Conservation (phyloP, 2,329 filamentous ascomycete genomes). For the Malbranchea zuffiana region DNA sequence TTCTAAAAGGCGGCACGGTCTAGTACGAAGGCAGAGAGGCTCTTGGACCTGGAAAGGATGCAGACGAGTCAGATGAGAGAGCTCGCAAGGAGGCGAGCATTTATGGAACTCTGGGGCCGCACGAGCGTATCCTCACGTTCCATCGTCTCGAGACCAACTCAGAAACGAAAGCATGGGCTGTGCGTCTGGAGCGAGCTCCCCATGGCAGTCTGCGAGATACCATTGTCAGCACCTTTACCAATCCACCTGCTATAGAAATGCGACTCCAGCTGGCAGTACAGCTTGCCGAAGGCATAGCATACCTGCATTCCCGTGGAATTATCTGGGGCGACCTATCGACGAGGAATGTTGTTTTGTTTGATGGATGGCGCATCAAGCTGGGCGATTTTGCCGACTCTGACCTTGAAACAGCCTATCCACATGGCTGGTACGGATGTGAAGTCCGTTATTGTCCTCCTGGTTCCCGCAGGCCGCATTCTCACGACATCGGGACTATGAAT, state of each 20-base stretch:
- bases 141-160: slow-evolving; percentile 5
- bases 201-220: slow-evolving; percentile 4
- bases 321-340: slow-evolving; percentile 11
- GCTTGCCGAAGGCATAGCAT: slow-evolving; percentile 6
- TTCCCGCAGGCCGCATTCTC: slow-evolving; percentile 3
- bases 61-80: slow-evolving; percentile 8
- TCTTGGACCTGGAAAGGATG: slow-evolving; percentile 9
- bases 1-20: slow-evolving; percentile 10
- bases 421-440: slow-evolving; percentile 11
- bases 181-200: slow-evolving; percentile 9
- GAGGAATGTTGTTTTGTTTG: slow-evolving; percentile 8
- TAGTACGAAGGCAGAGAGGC: slow-evolving; percentile 10
- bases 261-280: slow-evolving; percentile 8
- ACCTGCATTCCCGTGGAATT: slow-evolving; percentile 3
- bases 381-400: slow-evolving; percentile 9
- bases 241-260: slow-evolving; percentile 2
- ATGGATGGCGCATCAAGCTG: slow-evolving; percentile 9
- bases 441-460: slow-evolving; percentile 11
- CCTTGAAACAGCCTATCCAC: slow-evolving; percentile 3
- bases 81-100: slow-evolving; percentile 8
- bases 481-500: slow-evolving; percentile 8
- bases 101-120: slow-evolving; percentile 7
- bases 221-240: slow-evolving; percentile 4
- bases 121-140: slow-evolving; percentile 9
- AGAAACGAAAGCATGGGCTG: slow-evolving; percentile 9